These are phyloP conservation scores for Calonectria fujianensis DNA, from an alignment of 2,329 filamentous ascomycete genomes.

Conservation along the genomic window DNA sequence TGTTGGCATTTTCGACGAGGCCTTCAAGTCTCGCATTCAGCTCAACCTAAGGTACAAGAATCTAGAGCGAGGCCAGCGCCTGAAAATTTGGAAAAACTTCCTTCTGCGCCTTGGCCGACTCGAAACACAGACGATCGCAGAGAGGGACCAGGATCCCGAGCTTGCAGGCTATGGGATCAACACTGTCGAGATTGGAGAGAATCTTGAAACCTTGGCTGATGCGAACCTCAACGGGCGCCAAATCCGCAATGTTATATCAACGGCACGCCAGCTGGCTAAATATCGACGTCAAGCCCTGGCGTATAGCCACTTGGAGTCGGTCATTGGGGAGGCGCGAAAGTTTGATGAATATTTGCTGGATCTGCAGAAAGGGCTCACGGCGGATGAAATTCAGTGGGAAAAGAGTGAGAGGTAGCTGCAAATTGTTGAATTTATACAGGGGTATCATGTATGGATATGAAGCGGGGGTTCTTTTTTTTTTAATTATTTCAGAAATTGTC, in stretches of 20 bases:
- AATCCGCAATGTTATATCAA: constrained; percentile 4
- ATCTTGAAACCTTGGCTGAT: background rate
- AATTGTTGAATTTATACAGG: too few relatives aligned
- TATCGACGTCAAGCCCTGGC: background rate
- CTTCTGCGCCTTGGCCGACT: background rate
- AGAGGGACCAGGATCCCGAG: background rate
- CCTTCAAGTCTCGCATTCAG: background rate
- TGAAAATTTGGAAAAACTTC: background rate
- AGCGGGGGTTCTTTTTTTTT: too few relatives aligned
- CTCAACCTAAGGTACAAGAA: constrained; percentile 8
- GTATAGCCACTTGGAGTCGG: background rate
- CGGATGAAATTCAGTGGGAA: background rate
- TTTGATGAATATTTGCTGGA: constrained; percentile 1
- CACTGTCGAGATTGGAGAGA: background rate
- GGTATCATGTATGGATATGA: too few relatives aligned
- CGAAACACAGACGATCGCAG: background rate
- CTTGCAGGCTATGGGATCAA: background rate
- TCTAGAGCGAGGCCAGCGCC: background rate
- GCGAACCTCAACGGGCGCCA: background rate
- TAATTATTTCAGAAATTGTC: too few relatives aligned
- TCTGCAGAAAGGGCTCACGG: background rate
- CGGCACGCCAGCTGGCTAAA: background rate
- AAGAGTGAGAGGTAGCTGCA: background rate
- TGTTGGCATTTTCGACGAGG: constrained; percentile 7
- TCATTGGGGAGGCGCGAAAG: background rate